Percentiles rank a stretch among this genome's conserved stretches.
Conservation (phyloP, 1,139 yeast species). For the Magnusiomyces suaveolens region DNA sequence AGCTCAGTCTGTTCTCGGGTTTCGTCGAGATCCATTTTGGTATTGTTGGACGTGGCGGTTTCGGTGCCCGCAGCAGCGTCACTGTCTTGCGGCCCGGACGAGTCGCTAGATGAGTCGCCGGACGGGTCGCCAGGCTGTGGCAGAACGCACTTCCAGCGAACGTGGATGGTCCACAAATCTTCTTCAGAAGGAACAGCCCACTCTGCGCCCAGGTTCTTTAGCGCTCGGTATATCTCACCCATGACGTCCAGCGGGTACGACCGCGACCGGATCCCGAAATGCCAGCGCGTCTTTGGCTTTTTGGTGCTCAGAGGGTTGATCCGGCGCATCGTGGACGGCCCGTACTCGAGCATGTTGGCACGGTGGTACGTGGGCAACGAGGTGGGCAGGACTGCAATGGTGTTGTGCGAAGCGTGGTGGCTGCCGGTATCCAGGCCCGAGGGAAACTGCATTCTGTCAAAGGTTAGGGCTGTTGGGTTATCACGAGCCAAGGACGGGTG, state of each 20-base stretch:
- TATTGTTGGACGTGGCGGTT: background rate
- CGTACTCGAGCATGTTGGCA: slow-evolving; percentile 64
- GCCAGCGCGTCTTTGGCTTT: slow-evolving; percentile 95
- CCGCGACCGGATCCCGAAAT: slow-evolving; percentile 92
- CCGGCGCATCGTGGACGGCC: slow-evolving; percentile 35
- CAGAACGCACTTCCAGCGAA: slow-evolving; percentile 86
- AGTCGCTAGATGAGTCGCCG: too few relatives aligned
- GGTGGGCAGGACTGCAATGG: slow-evolving; percentile 87
- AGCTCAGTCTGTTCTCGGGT: slow-evolving; percentile 46
- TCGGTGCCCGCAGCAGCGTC: too few relatives aligned
- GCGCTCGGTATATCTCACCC: slow-evolving; percentile 96
- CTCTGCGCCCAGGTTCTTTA: slow-evolving; percentile 89
- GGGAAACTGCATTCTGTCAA: slow-evolving; percentile 29
- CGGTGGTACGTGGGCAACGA: slow-evolving; percentile 90
- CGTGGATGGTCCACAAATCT: slow-evolving; percentile 92
- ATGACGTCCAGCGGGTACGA: slow-evolving; percentile 95
- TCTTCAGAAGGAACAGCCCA: slow-evolving; percentile 87
- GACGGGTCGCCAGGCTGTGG: slow-evolving; percentile 31
- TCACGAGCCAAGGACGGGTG: slow-evolving; percentile 18
- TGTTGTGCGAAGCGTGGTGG: slow-evolving; percentile 38
- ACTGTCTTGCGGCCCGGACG: too few relatives aligned
- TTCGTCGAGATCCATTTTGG: slow-evolving; percentile 1
- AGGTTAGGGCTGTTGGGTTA: slow-evolving; percentile 30
- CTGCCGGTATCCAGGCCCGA: slow-evolving; percentile 22
- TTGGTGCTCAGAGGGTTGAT: slow-evolving; percentile 69